phyloP scores from a whole-genome alignment of 2,329 filamentous ascomycete species.

The Leptodontidium sp. region DNA sequence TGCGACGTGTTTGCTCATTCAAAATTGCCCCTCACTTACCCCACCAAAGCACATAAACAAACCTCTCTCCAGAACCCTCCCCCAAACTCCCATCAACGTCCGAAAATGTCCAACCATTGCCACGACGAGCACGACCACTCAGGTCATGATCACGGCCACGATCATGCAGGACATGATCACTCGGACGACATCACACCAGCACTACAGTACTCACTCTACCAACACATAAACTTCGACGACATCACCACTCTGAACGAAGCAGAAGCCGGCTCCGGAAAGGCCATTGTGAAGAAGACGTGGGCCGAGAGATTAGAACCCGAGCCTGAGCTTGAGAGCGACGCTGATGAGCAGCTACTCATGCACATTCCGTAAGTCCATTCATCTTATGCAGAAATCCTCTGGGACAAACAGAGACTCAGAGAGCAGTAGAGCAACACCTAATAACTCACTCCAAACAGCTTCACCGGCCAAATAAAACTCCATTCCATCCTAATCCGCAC shows the following conservation, averaged over 20 bases:
- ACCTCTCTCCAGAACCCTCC: neutral
- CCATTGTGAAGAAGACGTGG: constrained; percentile 91
- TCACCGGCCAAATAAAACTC: constrained; percentile 92
- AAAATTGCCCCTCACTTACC: constrained; percentile 35
- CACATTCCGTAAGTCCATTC: constrained; percentile 76
- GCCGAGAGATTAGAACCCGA: constrained; percentile 73
- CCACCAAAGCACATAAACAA: constrained; percentile 24
- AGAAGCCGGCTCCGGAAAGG: constrained; percentile 70
- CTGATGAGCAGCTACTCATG: constrained; percentile 94
- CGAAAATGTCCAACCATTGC: constrained; percentile 53
- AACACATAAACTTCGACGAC: constrained; percentile 88
- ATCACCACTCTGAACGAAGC: constrained; percentile 88
- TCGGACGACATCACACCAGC: constrained; percentile 92
- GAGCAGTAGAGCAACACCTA: constrained; percentile 3
- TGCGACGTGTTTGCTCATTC: neutral
- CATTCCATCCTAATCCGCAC: constrained; percentile 89
- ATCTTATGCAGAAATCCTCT: neutral
- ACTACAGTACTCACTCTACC: constrained; percentile 88
- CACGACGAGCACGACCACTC: constrained; percentile 54
- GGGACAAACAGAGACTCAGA: neutral
- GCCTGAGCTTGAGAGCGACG: constrained; percentile 84
- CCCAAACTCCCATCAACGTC: neutral
- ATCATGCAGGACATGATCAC: constrained; percentile 87
- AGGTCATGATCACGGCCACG: constrained; percentile 58
- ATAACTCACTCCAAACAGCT: constrained; percentile 59